These are phyloP conservation scores for Mucor sp. DNA, from an alignment of 371 early-diverging fungal species.

Conservation along the genomic window DNA sequence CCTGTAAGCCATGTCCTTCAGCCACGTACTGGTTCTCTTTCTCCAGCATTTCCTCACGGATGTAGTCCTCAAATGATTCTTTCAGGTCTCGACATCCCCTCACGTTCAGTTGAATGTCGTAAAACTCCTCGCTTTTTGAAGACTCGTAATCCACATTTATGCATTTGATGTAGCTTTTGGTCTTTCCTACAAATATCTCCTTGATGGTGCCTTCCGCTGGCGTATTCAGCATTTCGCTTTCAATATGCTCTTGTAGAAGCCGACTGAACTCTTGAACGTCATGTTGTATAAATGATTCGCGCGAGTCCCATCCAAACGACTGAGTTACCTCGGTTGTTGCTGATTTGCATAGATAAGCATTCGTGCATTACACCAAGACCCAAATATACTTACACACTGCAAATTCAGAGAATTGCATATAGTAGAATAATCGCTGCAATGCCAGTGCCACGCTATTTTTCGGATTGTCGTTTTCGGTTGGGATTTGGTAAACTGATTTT, in stretches of 20 bases:
- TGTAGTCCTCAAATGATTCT: constrained; percentile 89
- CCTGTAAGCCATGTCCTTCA: constrained; percentile 94
- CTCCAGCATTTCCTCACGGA: constrained; percentile 86
- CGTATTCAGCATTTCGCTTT: constrained; percentile 82
- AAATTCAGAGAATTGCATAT: constrained; percentile 69
- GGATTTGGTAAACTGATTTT: constrained; percentile 87
- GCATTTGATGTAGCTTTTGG: constrained; percentile 87
- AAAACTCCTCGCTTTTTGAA: constrained; percentile 71
- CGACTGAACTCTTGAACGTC: constrained; percentile 96
- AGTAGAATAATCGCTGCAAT: constrained; percentile 93
- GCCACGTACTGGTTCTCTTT: constrained; percentile 97
- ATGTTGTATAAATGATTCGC: constrained; percentile 93
- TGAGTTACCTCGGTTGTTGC: constrained; percentile 75
- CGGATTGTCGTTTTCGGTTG: constrained; percentile 87
- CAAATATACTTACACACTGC: constrained; percentile 75
- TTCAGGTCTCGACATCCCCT: constrained; percentile 82
- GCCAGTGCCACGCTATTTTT: constrained; percentile 82
- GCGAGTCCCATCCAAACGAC: constrained; percentile 85
- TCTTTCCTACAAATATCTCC: constrained; percentile 87
- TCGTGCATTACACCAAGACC: constrained; percentile 89
- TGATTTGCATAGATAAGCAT: constrained; percentile 27
- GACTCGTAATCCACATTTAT: constrained; percentile 91
- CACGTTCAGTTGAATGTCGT: constrained; percentile 89
- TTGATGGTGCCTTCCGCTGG: constrained; percentile 85
- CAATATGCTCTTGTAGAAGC: constrained; percentile 90